A percentile compares a stretch with the other conserved stretches of the same genome.
These are phyloP conservation scores for Irpex sp. DNA, from an alignment of 1,284 basidiomycete species.

Conservation along the genomic window DNA sequence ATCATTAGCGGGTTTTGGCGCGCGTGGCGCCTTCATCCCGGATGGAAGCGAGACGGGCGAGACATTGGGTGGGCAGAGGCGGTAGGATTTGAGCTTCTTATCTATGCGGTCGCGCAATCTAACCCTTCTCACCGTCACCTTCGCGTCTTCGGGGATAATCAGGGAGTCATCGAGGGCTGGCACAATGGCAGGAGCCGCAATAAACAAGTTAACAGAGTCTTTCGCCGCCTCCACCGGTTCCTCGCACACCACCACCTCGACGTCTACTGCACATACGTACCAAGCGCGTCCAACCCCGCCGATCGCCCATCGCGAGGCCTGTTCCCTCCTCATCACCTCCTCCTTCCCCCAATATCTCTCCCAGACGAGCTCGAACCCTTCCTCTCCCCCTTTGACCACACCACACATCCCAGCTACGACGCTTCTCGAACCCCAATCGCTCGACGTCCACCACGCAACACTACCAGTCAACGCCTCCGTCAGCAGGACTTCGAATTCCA, in stretches of 20 bases:
- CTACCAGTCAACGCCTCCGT: too few species aligned
- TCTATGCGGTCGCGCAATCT: constrained; percentile 17
- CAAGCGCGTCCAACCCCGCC: constrained; percentile 34
- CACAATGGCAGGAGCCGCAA: constrained; percentile 30
- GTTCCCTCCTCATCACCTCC: too few species aligned
- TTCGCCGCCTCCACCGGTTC: constrained; percentile 18
- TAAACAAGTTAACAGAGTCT: constrained; percentile 29
- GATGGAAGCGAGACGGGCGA: constrained; percentile 24
- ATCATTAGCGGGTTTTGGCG: constrained; percentile 31
- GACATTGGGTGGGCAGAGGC: constrained; percentile 26
- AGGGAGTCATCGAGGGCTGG: constrained; percentile 36
- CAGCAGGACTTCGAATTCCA: too few species aligned
- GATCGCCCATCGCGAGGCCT: too few species aligned
- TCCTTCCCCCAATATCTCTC: too few species aligned
- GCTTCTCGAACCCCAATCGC: too few species aligned
- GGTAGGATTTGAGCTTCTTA: constrained; percentile 34
- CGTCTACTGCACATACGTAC: constrained; percentile 20
- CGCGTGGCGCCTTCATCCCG: constrained; percentile 32
- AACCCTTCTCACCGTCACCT: constrained; percentile 15
- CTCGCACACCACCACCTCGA: not conserved
- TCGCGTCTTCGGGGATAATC: constrained; percentile 35
- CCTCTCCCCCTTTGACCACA: too few species aligned
- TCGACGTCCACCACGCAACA: too few species aligned
- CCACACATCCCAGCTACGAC: too few species aligned
- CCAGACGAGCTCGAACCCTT: too few species aligned